Evolutionary conservation across 805 yeast species (phyloP), one percentile per base, ranked within the genome.

Genomic region (Saturnispora ahearnii): DNA sequence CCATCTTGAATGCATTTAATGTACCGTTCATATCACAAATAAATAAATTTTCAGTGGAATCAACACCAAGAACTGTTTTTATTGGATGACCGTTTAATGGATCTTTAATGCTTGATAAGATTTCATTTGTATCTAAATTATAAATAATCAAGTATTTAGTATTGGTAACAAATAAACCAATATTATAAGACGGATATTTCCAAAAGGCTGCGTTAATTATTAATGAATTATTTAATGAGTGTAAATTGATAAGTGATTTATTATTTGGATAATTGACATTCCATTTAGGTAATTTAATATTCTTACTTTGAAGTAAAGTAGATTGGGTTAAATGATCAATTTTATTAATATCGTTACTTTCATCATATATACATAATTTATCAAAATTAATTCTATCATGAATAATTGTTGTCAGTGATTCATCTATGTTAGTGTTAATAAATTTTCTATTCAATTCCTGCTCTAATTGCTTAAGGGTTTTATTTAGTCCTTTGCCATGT

Each of bases 391-490:
- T 50, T 33, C 72, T 53, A 52, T 70, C 74, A 4, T 54, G 52
- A 9, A 73, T 55, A 3, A 72, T 70, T 1, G 65, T 59, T 31
- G 59, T 62, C 22, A 73, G 55, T 0, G 71, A 55, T 52, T 70
- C 76, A 26, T 64, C 70, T 2, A 65, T 44, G 3, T 28, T 46
- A 4, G 52, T 42, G n/a, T 21, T 40, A n/a, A 49, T 47, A 45
- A 59, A 59, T 36, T 58, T 61, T 41, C 52, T 62, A 10, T 77
- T 75, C 43, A 69, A 58, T 50, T 78, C 82, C 13, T 57, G 53
- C 54, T 79, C 75, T 44, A 82, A 76, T 2, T 67, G 57, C n/a
- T 62, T 59, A 12, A 82, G 62, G 0, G 90, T 77, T 0, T 65
- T 66, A 1, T 49, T 53, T 44, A 71, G 73, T 0, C 78, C 76